Percentiles rank a stretch among this genome's conserved stretches.
phyloP scores from a whole-genome alignment of 345 rosid genomes.

The Citrus reticulata region DNA sequence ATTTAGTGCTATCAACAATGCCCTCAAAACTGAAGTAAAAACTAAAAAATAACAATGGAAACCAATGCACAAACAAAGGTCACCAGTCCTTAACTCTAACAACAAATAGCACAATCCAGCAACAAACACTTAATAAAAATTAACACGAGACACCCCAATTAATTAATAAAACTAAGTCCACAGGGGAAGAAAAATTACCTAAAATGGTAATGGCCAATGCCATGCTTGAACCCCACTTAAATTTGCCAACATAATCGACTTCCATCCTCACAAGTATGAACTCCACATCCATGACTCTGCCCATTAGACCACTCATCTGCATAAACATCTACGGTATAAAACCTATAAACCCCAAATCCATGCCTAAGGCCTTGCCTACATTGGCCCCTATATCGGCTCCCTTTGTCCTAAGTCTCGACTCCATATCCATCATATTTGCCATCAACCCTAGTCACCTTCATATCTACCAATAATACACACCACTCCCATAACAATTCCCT shows the following conservation, averaged over 20 bases:
- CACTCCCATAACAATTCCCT: slow-evolving; percentile 84
- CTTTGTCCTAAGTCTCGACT: slow-evolving; percentile 93
- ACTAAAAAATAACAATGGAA: too few relatives aligned
- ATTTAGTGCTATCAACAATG: too few relatives aligned
- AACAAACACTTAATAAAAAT: too few relatives aligned
- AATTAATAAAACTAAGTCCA: too few relatives aligned
- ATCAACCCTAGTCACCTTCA: slow-evolving; percentile 87
- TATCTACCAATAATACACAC: slow-evolving; percentile 82
- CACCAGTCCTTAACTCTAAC: too few relatives aligned
- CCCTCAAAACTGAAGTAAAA: too few relatives aligned
- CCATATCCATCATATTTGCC: slow-evolving; percentile 90
- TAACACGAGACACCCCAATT: too few relatives aligned
- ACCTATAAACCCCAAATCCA: slow-evolving; percentile 81
- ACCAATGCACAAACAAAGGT: too few relatives aligned
- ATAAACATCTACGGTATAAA: slow-evolving; percentile 89
- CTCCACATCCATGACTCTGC: slow-evolving; percentile 23
- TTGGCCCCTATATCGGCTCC: slow-evolving; percentile 87
- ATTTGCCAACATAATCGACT: slow-evolving; percentile 86
- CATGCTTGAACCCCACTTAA: slow-evolving; percentile 96
- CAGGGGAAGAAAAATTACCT: slow-evolving; percentile 34
- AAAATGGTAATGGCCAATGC: slow-evolving; percentile 89
- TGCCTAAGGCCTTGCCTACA: slow-evolving; percentile 82
- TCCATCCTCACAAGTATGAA: slow-evolving; percentile 92
- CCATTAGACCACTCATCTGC: slow-evolving; percentile 97
- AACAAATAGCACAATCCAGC: too few relatives aligned